A percentile compares a stretch with the other conserved stretches of the same genome.
These are phyloP conservation scores for Graphiopsis chlorocephala DNA, from an alignment of 2,329 filamentous ascomycete species.

Conservation along the genomic window DNA sequence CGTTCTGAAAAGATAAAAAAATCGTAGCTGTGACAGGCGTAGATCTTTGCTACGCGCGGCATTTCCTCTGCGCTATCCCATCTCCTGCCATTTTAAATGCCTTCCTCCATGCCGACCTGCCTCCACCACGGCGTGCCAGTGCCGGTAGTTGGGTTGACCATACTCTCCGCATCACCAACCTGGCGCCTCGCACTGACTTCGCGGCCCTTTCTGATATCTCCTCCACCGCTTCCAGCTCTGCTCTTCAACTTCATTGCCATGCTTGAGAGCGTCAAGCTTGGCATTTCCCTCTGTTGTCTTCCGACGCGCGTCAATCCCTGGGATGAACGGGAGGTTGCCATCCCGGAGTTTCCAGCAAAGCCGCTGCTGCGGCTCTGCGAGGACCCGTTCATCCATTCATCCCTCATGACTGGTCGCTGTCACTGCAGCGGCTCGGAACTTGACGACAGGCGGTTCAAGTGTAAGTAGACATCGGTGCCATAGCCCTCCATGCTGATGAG, in stretches of 20 bases:
- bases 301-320: constrained; percentile 50
- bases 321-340: constrained; percentile 40
- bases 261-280: constrained; percentile 41
- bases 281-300: constrained; percentile 39
- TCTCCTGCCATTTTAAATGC: constrained; percentile 32
- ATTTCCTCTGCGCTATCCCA: neutral
- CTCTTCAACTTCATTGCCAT: constrained; percentile 61
- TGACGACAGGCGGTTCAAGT: constrained; percentile 91
- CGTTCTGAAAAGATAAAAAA: neutral
- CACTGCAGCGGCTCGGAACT: constrained; percentile 97
- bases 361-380: constrained; percentile 11
- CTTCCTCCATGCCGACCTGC: constrained; percentile 50
- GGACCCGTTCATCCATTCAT: constrained; percentile 47
- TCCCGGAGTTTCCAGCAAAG: neutral
- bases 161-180: constrained; percentile 80
- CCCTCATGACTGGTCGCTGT: constrained; percentile 83
- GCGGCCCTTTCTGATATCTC: constrained; percentile 21
- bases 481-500: constrained; percentile 99
- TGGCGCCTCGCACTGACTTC: constrained; percentile 86
- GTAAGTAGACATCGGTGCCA: constrained; percentile 96
- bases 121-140: constrained; percentile 43
- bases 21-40: neutral
- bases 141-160: constrained; percentile 55
- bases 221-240: constrained; percentile 41
- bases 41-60: neutral